Evolutionary conservation across 495 filamentous ascomycete genomes (phyloP).

Genomic region (Penicillium verhagenii): DNA sequence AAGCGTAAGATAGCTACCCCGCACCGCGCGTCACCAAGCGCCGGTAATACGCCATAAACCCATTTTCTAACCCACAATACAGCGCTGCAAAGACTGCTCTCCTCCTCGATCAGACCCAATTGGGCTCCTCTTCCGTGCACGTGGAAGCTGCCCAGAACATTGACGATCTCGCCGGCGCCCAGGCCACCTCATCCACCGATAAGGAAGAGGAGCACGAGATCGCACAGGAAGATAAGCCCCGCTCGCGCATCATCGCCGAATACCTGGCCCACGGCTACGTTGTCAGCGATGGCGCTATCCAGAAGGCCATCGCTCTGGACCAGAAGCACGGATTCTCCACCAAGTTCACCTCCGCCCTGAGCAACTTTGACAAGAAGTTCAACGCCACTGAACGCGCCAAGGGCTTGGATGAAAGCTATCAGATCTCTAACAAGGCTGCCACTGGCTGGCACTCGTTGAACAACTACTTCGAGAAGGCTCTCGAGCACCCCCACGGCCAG

Average conservation of each 20-base stretch:
- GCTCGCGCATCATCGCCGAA: conserved; percentile 88
- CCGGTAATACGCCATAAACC: neutral
- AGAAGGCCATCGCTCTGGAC: conserved; percentile 84
- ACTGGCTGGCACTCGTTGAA: conserved; percentile 63
- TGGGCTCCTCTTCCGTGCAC: conserved; percentile 75
- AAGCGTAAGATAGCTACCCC: conserved; percentile 57
- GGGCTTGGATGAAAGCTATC: conserved; percentile 72
- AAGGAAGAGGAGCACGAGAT: conserved; percentile 63
- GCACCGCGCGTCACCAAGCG: conserved; percentile 19
- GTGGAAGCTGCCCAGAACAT: conserved; percentile 68
- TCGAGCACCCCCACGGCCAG: conserved; percentile 79
- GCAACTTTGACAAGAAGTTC: conserved; percentile 76
- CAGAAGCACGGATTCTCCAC: conserved; percentile 81
- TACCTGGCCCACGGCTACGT: conserved; percentile 93
- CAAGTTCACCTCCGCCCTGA: conserved; percentile 71
- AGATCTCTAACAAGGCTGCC: conserved; percentile 64
- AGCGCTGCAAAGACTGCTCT: conserved; percentile 91
- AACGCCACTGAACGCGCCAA: conserved; percentile 76
- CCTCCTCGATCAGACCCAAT: conserved; percentile 91
- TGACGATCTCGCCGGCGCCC: conserved; percentile 59
- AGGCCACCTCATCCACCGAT: conserved; percentile 41
- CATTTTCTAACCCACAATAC: neutral
- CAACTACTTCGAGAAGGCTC: conserved; percentile 91
- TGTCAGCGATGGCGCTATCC: conserved; percentile 78
- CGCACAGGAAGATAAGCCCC: conserved; percentile 92